Evolutionary conservation across 257 asterid species (phyloP).

Genomic region (Solanum piurae): DNA sequence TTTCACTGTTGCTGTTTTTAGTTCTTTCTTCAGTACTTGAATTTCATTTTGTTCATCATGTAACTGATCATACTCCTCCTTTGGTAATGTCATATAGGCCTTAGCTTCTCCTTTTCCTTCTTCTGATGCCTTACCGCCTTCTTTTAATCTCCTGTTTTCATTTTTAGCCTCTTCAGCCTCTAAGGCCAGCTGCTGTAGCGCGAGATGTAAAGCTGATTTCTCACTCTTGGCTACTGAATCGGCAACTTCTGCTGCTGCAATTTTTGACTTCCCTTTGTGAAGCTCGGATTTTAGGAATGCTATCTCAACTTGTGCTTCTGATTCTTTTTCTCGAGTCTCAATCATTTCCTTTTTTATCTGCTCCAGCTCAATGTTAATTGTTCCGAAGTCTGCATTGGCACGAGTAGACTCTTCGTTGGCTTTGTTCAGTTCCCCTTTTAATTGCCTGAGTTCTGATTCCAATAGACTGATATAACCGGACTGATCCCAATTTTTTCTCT

Average conservation of each 20-base stretch:
- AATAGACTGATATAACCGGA: conserved; percentile 15
- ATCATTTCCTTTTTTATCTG: not conserved
- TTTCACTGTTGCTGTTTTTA: conserved; percentile 27
- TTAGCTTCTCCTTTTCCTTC: not conserved
- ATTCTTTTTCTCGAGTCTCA: conserved; percentile 23
- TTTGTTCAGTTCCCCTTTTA: conserved; percentile 9
- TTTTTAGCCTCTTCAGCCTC: conserved; percentile 38
- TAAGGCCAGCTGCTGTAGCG: conserved; percentile 42
- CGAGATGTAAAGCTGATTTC: conserved; percentile 24
- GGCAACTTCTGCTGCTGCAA: conserved; percentile 39
- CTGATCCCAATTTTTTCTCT: conserved; percentile 25
- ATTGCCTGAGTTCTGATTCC: conserved; percentile 24
- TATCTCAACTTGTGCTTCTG: conserved; percentile 32
- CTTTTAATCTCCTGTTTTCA: conserved; percentile 23
- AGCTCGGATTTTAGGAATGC: conserved; percentile 39
- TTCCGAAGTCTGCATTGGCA: not conserved
- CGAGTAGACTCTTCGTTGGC: conserved; percentile 7
- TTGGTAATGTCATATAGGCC: conserved; percentile 2
- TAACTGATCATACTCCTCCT: conserved; percentile 2
- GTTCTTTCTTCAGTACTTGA: conserved; percentile 28
- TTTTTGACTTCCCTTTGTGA: conserved; percentile 34
- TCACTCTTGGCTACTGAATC: conserved; percentile 37
- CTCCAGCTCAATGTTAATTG: conserved; percentile 20
- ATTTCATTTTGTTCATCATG: conserved; percentile 6
- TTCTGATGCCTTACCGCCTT: not conserved